Conservation (phyloP, 768 basidiomycete species). For the Collybia nuda region DNA sequence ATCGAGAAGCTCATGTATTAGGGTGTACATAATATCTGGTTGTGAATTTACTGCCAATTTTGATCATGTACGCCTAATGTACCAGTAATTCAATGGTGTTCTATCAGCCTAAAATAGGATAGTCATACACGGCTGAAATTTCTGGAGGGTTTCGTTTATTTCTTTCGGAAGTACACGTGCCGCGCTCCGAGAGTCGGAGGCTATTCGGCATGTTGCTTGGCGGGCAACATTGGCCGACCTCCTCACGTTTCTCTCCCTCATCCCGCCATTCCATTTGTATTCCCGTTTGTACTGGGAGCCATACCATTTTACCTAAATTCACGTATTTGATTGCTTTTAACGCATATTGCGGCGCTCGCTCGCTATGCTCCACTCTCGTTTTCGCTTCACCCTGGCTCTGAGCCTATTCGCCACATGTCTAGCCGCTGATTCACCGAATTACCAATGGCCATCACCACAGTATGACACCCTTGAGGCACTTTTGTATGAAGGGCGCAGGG, state of each 20-base stretch:
- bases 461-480: slow-evolving; percentile 35
- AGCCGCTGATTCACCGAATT: slow-evolving; percentile 11
- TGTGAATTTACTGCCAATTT: slow-evolving; percentile 1
- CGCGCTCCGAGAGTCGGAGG: no score
- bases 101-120: no score
- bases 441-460: slow-evolving; percentile 33
- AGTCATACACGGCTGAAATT: no score
- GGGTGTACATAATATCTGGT: not conserved
- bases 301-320: not conserved
- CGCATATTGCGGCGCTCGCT: slow-evolving; percentile 7
- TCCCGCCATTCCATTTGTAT: no score
- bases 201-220: no score
- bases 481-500: slow-evolving; percentile 32
- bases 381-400: slow-evolving; percentile 12
- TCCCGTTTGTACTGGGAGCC: not conserved
- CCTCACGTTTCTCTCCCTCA: no score
- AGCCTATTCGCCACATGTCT: slow-evolving; percentile 15
- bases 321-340: not conserved
- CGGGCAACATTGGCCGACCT: no score
- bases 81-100: not conserved
- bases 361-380: slow-evolving; percentile 21
- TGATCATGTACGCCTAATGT: not conserved
- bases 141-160: no score
- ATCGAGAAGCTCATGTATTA: slow-evolving; percentile 70
- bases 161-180: no score